Evolutionary conservation across 2,329 filamentous ascomycete species (phyloP).

Genomic region (Venturia asperata): DNA sequence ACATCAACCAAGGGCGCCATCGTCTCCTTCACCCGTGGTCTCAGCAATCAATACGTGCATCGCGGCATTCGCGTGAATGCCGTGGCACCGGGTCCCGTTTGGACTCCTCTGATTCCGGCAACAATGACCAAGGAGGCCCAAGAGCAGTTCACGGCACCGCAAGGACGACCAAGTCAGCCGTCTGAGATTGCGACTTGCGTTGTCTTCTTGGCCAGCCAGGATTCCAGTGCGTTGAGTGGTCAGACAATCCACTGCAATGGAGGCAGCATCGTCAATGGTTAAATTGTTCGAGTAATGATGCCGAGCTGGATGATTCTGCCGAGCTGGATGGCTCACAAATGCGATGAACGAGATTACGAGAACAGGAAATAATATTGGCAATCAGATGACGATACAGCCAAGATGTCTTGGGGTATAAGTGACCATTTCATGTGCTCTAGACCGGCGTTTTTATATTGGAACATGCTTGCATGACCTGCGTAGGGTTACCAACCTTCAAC

Average conservation of each 20-base stretch:
- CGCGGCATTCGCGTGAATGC: slow-evolving; percentile 48
- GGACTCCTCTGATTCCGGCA: slow-evolving; percentile 63
- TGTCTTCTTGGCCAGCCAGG: slow-evolving; percentile 69
- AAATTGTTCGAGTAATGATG: slow-evolving; percentile 6
- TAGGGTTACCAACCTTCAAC: too few species aligned
- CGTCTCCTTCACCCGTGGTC: slow-evolving; percentile 50
- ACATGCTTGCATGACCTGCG: too few species aligned
- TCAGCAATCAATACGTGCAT: slow-evolving; percentile 49
- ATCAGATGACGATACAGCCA: too few species aligned
- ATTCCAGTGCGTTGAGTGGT: slow-evolving; percentile 67
- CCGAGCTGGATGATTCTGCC: too few species aligned
- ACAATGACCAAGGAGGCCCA: slow-evolving; percentile 66
- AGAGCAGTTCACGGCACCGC: slow-evolving; percentile 64
- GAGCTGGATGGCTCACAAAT: too few species aligned
- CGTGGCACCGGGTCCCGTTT: slow-evolving; percentile 49
- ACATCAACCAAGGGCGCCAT: slow-evolving; percentile 52
- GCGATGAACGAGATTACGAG: not conserved
- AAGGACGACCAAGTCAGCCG: slow-evolving; percentile 71
- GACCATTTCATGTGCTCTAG: too few species aligned
- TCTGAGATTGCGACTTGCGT: slow-evolving; percentile 76
- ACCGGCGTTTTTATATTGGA: too few species aligned
- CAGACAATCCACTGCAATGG: slow-evolving; percentile 55
- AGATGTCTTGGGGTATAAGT: too few species aligned
- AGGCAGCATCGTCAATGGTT: slow-evolving; percentile 48
- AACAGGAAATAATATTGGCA: not conserved